Base-by-base conservation (phyloP, 2,329 filamentous ascomycete genomes). In the Thermochaetoides dissita region DNA sequence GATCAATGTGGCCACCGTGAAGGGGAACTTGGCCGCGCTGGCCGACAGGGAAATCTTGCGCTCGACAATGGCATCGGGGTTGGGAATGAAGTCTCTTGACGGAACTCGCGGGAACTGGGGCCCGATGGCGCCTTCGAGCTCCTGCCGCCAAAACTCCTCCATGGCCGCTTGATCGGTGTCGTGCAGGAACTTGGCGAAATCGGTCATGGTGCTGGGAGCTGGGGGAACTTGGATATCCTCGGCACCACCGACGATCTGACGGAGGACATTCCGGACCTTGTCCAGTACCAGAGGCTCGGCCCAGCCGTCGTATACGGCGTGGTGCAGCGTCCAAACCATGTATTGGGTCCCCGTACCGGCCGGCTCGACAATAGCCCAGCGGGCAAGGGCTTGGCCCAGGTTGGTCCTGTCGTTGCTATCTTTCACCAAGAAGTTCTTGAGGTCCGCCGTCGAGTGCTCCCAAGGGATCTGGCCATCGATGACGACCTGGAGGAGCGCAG, bases 241-340 rank as follows among this genome's bases (percentile, higher is more conserved):
- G 17, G 17, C 17, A 24, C 17, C 17, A 24, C 31, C 17, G 10
- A 10, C 9, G 35, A 9, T 38, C n/a, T 4, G 3, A n/a, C 24
- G 36, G 8, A 45, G 24, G 6, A 32, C 37, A 8, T 44, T 31
- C 30, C 37, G 40, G 28, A 45, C 40, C 30, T 37, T 17, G 8
- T 69, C 66, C 12, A 72, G 61, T 2, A 72, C 53, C 3, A 72
- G 51, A 5, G 66, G 66, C 64, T 72, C 68, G 0, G 64, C 67
- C 71, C 71, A 74, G 24, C 72, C 72, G 40, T 76, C 72, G 45
- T 76, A 76, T 0, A 75, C 53, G 5, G 65, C 68, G 47, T 76
- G 72, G 47, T 76, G 72, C 57, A 72, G 42, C 1, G 68, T 70
- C 46, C 71, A 56, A n/a, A 74, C 64, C 44, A 46, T 46, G 37